Base-by-base conservation (phyloP, 148 eudicot genomes). In the Heliosperma pusillum region DNA sequence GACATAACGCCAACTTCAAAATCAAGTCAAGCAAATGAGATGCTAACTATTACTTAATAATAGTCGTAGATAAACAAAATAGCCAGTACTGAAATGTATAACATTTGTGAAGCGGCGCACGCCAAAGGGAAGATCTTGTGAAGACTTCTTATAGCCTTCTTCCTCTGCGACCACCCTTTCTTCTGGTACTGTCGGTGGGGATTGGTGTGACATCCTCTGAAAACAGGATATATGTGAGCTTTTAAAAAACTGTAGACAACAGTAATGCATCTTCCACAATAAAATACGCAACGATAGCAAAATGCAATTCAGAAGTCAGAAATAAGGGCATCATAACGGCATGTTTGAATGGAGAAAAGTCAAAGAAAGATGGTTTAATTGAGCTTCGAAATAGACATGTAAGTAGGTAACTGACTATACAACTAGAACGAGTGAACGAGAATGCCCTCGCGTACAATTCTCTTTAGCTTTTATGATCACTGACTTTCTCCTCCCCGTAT, bases 131-230 rank as follows among this genome's bases (percentile, higher is more conserved):
- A 13, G 42, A 20, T 66, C 53, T 36, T 21, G 70, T 20, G 22
- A 42, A 33, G 53, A 44, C 16, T 67, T 20, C 52, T 30, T 67
- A 67, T 21, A 67, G 27, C 71, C 71, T 42, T 67, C 71, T 42
- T 67, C 71, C 71, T 67, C 55, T 67, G 1, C 71, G 53, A 7
- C 71, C 71, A 67, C 71, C 71, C 55, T 67, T 67, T 67, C 71
- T 40, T 20, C 71, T 67, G 53, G 71, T 67, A 22, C 71, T 67
- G 71, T 67, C 71, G 10, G 45, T 40, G 27, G 71, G 71, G 27
- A 67, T 21, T 21, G 71, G 71, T 42, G 71, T 67, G 27, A 67
- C 71, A n/a, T 67, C 71, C 71, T 67, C 71, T 67, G 71, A 40
- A 44, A 67, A 42, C 2, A 20, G 5, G 53, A 67, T 3, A 3